Base-by-base conservation (phyloP, 169 alveolate species). In the Perkinsus marinus region DNA sequence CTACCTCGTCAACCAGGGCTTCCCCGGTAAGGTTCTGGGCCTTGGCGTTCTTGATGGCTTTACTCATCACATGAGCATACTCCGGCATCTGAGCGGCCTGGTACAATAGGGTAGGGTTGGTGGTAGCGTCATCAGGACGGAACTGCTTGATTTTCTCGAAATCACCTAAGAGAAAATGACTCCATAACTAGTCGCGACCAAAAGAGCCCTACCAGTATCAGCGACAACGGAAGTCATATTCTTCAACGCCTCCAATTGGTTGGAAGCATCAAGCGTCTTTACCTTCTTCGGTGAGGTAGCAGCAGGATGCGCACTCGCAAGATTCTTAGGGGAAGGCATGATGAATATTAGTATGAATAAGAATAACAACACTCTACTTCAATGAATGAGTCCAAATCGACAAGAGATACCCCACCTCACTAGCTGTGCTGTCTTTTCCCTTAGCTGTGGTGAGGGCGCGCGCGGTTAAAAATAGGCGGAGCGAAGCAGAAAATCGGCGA, bases 61-160 rank as follows among this genome's bases (percentile, higher is more conserved):
- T 91, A 68, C 92, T 90, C 43, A 94, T 26, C 9, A 94, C 46
- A 16, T 92, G 92, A 10, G 91, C 92, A 47, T 94, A 94, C 43
- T 94, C 91, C 89, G 95, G 93, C 93, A 43, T 93, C 89, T 92
- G 39, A n/a, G 95, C 94, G 5, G 97, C 97, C 69, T 94, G 91
- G n/a, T 95, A 93, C 39, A 96, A 92, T 46, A 96, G 94, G 39
- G 96, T 92, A 9, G 98, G 98, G 89, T 96, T 96, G 22, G 98
- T 96, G 22, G 98, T 96, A 17, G 98, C 97, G 91, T 96, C 98
- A 39, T 95, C 91, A n/a, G 97, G 97, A 22, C 92, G 47, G 95
- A 79, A 96, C 90, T 95, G 39, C 89, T 93, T 68, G 43, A 96
- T 94, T 13, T 91, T 90, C 57, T 94, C 94, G 92, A 95, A 94